These are phyloP conservation scores for Papiliotrema nemorosa DNA, from an alignment of 1,284 basidiomycete genomes.

Conservation along the genomic window DNA sequence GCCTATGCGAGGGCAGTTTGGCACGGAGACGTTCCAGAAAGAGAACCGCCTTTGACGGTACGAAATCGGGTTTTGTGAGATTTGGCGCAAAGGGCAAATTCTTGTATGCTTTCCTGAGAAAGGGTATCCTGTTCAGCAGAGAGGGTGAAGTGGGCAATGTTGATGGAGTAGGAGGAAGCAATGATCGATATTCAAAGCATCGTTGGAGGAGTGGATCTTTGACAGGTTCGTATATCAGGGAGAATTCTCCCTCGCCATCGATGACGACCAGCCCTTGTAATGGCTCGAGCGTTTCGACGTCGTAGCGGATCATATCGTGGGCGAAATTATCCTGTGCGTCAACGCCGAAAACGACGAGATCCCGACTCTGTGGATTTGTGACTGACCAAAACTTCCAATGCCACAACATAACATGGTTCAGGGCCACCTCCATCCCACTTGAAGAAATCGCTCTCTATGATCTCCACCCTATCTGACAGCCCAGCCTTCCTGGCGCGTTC, in stretches of 20 bases:
- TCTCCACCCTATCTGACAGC: slow-evolving; percentile 62
- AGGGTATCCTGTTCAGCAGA: slow-evolving; percentile 35
- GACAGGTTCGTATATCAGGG: slow-evolving; percentile 77
- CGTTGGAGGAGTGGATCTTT: slow-evolving; percentile 74
- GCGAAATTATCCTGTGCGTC: slow-evolving; percentile 88
- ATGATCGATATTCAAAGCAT: slow-evolving; percentile 59
- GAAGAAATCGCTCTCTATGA: slow-evolving; percentile 81
- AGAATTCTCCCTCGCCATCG: slow-evolving; percentile 78
- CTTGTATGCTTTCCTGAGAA: slow-evolving; percentile 62
- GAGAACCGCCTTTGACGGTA: slow-evolving; percentile 86
- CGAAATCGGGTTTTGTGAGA: slow-evolving; percentile 80
- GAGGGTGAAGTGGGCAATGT: slow-evolving; percentile 32
- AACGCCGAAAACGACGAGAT: too few species aligned
- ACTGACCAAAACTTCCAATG: slow-evolving; percentile 89
- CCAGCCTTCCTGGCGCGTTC: slow-evolving; percentile 56
- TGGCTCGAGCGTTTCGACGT: slow-evolving; percentile 69
- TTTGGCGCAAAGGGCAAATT: slow-evolving; percentile 86
- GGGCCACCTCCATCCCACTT: slow-evolving; percentile 72
- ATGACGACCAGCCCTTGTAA: slow-evolving; percentile 81
- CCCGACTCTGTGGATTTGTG: too few species aligned
- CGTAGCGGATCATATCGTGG: slow-evolving; percentile 92
- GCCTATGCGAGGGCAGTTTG: slow-evolving; percentile 84
- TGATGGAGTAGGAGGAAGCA: slow-evolving; percentile 57
- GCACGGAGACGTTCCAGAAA: slow-evolving; percentile 78
- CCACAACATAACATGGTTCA: slow-evolving; percentile 87